Evolutionary conservation across 192 early-diverging fungal species (phyloP).

Genomic region (Coemansia umbellata): DNA sequence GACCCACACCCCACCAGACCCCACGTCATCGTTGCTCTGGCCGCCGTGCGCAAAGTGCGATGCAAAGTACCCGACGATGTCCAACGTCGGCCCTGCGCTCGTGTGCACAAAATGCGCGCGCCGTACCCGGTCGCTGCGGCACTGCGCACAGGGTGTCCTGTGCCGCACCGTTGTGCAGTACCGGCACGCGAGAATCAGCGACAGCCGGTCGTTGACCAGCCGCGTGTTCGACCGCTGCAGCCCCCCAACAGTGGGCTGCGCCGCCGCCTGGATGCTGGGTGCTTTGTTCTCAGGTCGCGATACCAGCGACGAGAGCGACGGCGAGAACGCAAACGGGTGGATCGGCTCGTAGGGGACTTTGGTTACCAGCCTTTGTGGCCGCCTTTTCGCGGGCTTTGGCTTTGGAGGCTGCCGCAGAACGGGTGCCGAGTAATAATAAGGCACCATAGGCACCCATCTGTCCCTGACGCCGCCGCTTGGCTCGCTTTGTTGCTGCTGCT

Average conservation of each 20-base stretch:
- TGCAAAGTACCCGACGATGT: slow-evolving; percentile 11
- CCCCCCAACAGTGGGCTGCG: neutral
- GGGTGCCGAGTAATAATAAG: no score
- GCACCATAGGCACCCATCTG: no score
- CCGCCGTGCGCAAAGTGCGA: neutral
- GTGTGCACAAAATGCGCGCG: slow-evolving; percentile 46
- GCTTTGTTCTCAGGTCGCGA: neutral
- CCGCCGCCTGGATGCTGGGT: neutral
- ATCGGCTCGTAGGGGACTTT: neutral
- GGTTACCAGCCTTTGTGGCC: neutral
- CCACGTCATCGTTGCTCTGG: neutral
- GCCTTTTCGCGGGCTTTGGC: neutral
- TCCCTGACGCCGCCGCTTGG: neutral
- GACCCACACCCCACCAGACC: neutral
- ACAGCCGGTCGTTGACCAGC: neutral
- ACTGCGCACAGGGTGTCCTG: slow-evolving; percentile 18
- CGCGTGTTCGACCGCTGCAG: neutral
- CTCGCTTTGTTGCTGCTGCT: neutral
- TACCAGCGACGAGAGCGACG: slow-evolving; percentile 33
- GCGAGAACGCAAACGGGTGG: slow-evolving; percentile 35
- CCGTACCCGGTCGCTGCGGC: slow-evolving; percentile 3
- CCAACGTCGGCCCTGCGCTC: slow-evolving; percentile 34
- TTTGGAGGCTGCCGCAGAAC: neutral
- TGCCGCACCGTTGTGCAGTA: slow-evolving; percentile 2
- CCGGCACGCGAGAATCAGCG: neutral